A percentile compares a stretch with the other conserved stretches of the same genome.
phyloP scores from a whole-genome alignment of 345 rosid species.

The Brassica carinata region DNA sequence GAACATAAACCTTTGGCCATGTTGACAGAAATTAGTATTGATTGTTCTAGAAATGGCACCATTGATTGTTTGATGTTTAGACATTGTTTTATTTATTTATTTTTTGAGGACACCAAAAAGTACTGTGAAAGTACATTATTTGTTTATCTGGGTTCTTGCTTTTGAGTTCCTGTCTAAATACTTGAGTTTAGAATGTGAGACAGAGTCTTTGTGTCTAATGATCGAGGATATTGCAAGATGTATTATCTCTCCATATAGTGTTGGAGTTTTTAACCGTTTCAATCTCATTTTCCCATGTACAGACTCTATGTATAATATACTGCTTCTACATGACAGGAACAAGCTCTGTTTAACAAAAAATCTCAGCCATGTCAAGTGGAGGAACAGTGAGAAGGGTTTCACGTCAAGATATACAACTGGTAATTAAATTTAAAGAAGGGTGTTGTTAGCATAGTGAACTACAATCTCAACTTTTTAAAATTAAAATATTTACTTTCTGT shows the following conservation, averaged over 20 bases:
- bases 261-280: neutral
- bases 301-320: neutral
- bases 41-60: neutral
- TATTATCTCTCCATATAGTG: neutral
- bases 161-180: neutral
- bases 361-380: slow-evolving; percentile 68
- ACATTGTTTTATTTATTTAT: too few species aligned
- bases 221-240: neutral
- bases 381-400: slow-evolving; percentile 79
- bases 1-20: neutral
- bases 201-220: neutral
- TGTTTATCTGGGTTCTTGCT: slow-evolving; percentile 5
- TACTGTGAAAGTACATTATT: neutral
- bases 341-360: slow-evolving; percentile 16
- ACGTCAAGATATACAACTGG: slow-evolving; percentile 88
- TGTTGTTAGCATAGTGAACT: neutral
- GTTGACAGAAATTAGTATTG: neutral
- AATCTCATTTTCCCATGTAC: neutral
- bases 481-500: neutral
- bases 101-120: neutral
- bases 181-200: neutral
- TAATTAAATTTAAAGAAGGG: slow-evolving; percentile 31
- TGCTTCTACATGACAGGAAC: slow-evolving; percentile 30
- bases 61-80: neutral
- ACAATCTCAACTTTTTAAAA: neutral